These are phyloP conservation scores for Didymella arachidicola DNA, from an alignment of 2,329 filamentous ascomycete species.

Conservation along the genomic window DNA sequence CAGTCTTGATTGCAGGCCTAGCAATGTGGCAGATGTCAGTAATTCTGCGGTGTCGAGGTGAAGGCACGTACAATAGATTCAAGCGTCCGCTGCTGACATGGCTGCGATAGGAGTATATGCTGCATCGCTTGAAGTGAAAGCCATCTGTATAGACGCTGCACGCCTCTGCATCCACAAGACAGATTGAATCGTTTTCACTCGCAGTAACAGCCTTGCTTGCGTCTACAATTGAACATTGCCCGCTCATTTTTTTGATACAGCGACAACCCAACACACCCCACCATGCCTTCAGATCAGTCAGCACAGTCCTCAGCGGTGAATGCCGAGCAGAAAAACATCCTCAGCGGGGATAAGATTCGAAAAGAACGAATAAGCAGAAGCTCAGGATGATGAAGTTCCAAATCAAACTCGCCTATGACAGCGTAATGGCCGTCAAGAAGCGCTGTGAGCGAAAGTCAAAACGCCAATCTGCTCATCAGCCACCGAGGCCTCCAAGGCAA, in stretches of 20 bases:
- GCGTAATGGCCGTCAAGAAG: background rate
- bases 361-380: background rate
- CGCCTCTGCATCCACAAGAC: background rate
- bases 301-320: background rate
- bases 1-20: no score
- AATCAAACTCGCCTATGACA: background rate
- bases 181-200: background rate
- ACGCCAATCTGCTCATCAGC: background rate
- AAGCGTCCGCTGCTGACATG: background rate
- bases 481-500: background rate
- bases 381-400: background rate
- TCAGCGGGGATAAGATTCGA: background rate
- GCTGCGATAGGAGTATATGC: background rate
- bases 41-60: background rate
- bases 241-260: background rate
- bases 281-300: background rate
- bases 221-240: background rate
- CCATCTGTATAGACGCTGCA: no score
- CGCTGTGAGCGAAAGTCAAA: background rate
- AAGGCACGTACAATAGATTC: background rate
- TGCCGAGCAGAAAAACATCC: background rate
- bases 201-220: background rate
- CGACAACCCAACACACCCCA: background rate
- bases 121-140: background rate
- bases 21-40: background rate